Conservation (phyloP, 2,329 filamentous ascomycete genomes). For the Fusarium kyushuense region DNA sequence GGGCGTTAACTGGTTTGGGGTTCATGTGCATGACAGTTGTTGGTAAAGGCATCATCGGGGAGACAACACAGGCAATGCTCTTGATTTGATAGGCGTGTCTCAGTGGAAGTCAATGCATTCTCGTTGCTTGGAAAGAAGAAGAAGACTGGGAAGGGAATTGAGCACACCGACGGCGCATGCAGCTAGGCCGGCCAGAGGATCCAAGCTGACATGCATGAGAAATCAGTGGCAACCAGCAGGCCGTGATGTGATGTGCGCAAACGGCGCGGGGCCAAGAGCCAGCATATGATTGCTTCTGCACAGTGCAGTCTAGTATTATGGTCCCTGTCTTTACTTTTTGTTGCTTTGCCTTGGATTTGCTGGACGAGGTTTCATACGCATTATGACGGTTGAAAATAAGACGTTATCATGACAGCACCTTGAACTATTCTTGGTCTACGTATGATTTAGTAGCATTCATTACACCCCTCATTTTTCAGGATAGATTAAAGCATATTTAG, state of each 20-base stretch:
- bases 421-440: neutral
- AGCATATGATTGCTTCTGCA: conserved; percentile 41
- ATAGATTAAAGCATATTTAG: conserved; percentile 2
- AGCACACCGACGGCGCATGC: neutral
- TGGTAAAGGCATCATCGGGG: conserved; percentile 17
- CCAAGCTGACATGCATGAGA: conserved; percentile 39
- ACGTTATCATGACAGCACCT: conserved; percentile 17
- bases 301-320: conserved; percentile 29
- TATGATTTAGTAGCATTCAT: neutral
- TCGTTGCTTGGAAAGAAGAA: conserved; percentile 11
- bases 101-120: conserved; percentile 1
- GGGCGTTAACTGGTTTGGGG: conserved; percentile 30
- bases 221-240: conserved; percentile 26
- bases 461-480: neutral
- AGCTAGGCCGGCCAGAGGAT: conserved; percentile 15
- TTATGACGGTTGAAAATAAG: conserved; percentile 33
- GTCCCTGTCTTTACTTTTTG: conserved; percentile 7
- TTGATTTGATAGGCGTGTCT: neutral
- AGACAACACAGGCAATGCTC: neutral
- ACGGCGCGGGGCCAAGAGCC: conserved; percentile 37
- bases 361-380: conserved; percentile 16
- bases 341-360: conserved; percentile 14
- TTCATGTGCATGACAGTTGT: conserved; percentile 36
- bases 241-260: conserved; percentile 27
- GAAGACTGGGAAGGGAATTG: conserved; percentile 4